These are phyloP conservation scores for Lepidium sativum DNA, from an alignment of 345 rosid genomes.

Conservation along the genomic window DNA sequence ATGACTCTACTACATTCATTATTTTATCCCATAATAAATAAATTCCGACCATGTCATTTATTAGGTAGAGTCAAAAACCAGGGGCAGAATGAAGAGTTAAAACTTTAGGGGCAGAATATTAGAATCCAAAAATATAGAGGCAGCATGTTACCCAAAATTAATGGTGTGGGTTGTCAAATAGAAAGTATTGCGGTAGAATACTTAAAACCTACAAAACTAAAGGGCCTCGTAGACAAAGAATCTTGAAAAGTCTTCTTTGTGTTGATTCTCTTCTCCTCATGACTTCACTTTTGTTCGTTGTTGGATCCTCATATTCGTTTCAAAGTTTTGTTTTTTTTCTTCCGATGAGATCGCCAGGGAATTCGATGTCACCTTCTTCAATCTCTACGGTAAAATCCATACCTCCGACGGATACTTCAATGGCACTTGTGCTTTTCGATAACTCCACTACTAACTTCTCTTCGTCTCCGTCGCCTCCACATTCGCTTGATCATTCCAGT, in stretches of 20 bases:
- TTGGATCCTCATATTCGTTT: not conserved
- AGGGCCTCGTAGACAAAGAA: not conserved
- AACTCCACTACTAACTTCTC: constrained; percentile 44
- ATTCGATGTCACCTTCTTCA: constrained; percentile 18
- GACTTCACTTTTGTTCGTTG: constrained; percentile 9
- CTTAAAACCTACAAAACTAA: not conserved
- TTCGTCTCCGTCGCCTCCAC: constrained; percentile 35
- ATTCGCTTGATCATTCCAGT: constrained; percentile 34
- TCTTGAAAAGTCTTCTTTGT: not conserved
- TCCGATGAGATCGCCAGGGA: constrained; percentile 19
- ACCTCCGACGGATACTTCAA: constrained; percentile 36
- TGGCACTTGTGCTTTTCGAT: constrained; percentile 56
- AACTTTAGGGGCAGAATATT: not conserved
- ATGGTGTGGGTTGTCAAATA: not conserved
- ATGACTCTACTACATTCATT: not conserved
- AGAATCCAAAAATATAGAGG: not conserved
- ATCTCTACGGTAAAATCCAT: constrained; percentile 4
- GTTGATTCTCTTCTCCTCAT: not conserved
- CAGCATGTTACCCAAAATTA: not conserved
- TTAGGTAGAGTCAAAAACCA: not conserved
- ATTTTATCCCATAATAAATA: not conserved
- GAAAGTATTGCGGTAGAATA: not conserved
- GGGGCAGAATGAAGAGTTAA: not conserved
- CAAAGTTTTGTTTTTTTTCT: not conserved
- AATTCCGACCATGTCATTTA: not conserved